Base-by-base conservation (phyloP, 2,329 filamentous ascomycete genomes). In the Neospermospora avenae region DNA sequence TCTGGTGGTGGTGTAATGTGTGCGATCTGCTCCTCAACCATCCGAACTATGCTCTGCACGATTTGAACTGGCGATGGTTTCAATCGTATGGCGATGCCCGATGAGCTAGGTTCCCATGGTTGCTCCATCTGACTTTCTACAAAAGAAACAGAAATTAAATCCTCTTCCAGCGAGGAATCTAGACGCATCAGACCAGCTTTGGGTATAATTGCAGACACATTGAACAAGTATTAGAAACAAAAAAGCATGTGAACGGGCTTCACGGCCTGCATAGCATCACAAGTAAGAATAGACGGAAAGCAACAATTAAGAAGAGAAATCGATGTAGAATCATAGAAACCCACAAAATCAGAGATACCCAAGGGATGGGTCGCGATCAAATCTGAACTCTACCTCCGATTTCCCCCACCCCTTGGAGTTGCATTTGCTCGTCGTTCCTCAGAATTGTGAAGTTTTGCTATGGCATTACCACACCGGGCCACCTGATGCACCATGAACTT, bases 91-190 rank as follows among this genome's bases (percentile, higher is more conserved):
- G 51, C 51, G 34, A 42, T 41, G 34, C n/a, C 55, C 37, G 46
- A 57, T 51, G 63, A 55, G 46, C 57, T 60, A 37, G 55, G 34
- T 61, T 41, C 34, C 55, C 58, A n/a, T 51, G 53, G 58, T 51
- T 51, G 31, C 22, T 66, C 55, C 62, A 66, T 63, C n/a, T 58
- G 54, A 57, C 24, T 63, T 31, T 66, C n/a, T 20, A 65, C 62
- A 35, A n/a, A 49, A 51, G 61, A 49, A 48, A 65, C 24, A 45
- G 63, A 52, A 55, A 54, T 55, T 16, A 46, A n/a, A 37, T 37
- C 62, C 62, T 65, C 65, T 68, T 60, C 66, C 64, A 64, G 64
- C 61, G 67, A 68, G 57, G 63, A 63, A 55, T 67, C 58, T 18
- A 59, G 56, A 52, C 57, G 39, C 64, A 68, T 65, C 39, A 35